Conservation (phyloP, 2,329 filamentous ascomycete genomes). For the Fusarium sp. region DNA sequence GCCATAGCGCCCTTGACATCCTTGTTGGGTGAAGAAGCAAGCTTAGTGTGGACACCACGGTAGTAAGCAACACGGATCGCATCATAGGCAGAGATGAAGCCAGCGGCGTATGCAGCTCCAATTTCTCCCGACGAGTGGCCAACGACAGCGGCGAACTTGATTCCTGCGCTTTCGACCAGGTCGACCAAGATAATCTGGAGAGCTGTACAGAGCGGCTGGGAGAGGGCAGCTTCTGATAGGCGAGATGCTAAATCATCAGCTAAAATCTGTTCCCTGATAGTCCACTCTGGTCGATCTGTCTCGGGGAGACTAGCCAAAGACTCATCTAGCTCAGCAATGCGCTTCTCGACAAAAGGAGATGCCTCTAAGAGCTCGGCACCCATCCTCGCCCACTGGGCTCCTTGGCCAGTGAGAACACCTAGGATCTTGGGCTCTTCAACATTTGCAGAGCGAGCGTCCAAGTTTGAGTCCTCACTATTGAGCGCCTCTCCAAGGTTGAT, state of each 20-base stretch:
- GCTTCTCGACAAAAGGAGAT: background rate
- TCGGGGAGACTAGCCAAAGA: no score
- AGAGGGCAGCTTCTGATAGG: background rate
- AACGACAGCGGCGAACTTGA: background rate
- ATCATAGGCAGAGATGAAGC: background rate
- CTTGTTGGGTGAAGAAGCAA: background rate
- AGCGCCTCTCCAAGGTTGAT: background rate
- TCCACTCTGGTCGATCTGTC: background rate
- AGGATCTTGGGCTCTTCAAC: background rate
- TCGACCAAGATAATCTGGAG: background rate
- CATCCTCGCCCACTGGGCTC: slow-evolving; percentile 7
- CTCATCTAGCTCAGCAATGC: background rate
- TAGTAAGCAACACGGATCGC: slow-evolving; percentile 13
- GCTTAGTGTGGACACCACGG: background rate
- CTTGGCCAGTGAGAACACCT: slow-evolving; percentile 3
- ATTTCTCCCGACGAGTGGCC: slow-evolving; percentile 18
- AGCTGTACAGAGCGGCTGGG: slow-evolving; percentile 10
- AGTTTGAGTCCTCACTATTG: background rate
- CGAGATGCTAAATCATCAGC: background rate
- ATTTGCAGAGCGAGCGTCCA: background rate
- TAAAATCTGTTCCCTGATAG: background rate
- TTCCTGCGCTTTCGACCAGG: background rate
- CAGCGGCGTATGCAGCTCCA: slow-evolving; percentile 2
- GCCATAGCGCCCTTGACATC: background rate
- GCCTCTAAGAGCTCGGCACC: background rate